Evolutionary conservation across 805 yeast genomes (phyloP).

Genomic region (Jamesozyma gamospora): DNA sequence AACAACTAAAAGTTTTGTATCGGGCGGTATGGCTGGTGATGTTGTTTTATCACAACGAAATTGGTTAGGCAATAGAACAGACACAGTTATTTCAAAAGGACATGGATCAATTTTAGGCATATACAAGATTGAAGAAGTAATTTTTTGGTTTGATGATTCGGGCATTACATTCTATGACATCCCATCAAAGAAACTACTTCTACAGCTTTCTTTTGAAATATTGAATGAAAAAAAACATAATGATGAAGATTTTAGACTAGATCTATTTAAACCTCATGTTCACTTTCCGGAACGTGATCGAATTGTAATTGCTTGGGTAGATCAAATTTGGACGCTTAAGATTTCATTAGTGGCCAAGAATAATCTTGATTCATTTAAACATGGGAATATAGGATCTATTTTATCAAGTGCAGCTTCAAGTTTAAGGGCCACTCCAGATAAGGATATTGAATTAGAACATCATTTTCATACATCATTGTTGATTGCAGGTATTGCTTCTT

Average conservation of each 20-base stretch:
- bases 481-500: constrained; percentile 71
- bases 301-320: constrained; percentile 74
- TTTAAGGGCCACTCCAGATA: constrained; percentile 35
- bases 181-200: constrained; percentile 38
- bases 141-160: constrained; percentile 75
- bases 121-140: constrained; percentile 49
- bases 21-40: constrained; percentile 87
- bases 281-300: constrained; percentile 55
- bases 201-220: constrained; percentile 37
- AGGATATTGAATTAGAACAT: constrained; percentile 33
- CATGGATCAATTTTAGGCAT: constrained; percentile 64
- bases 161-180: constrained; percentile 67
- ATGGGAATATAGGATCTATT: constrained; percentile 20
- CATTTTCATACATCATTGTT: constrained; percentile 37
- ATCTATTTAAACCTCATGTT: constrained; percentile 74
- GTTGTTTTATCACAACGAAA: constrained; percentile 63
- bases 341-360: constrained; percentile 23
- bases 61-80: constrained; percentile 81
- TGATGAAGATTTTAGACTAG: constrained; percentile 38
- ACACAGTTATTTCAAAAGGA: constrained; percentile 48
- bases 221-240: constrained; percentile 42
- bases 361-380: constrained; percentile 1
- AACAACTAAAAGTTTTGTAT: constrained; percentile 53
- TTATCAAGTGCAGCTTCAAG: constrained; percentile 36
- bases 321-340: constrained; percentile 61